These are phyloP conservation scores for Colletotrichum salicis DNA, from an alignment of 2,329 filamentous ascomycete species.

Conservation along the genomic window DNA sequence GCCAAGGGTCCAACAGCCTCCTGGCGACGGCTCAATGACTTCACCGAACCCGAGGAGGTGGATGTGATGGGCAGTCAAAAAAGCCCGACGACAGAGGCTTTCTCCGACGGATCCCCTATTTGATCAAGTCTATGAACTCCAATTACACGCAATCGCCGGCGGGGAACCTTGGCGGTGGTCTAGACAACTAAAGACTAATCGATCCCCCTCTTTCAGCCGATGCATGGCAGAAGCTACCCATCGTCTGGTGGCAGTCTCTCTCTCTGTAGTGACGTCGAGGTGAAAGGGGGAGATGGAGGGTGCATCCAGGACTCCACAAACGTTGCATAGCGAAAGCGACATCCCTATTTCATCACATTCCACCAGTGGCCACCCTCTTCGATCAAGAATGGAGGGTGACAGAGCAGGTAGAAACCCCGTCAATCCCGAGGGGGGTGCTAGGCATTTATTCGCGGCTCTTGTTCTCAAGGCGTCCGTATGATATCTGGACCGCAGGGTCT, in stretches of 20 bases:
- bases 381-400: neutral
- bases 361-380: neutral
- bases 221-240: slow-evolving; percentile 16
- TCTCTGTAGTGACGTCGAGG: slow-evolving; percentile 2
- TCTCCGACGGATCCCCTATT: neutral
- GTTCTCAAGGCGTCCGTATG: neutral
- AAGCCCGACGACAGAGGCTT: neutral
- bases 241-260: neutral
- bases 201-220: slow-evolving; percentile 25
- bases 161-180: neutral
- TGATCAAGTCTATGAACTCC: neutral
- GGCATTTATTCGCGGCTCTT: neutral
- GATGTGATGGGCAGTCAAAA: neutral
- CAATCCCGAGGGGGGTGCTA: neutral
- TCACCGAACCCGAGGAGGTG: neutral
- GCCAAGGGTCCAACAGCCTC: slow-evolving; percentile 7
- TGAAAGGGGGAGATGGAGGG: neutral
- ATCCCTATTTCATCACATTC: neutral
- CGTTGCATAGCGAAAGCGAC: slow-evolving; percentile 13
- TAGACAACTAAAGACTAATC: neutral
- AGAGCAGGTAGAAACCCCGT: neutral
- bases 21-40: neutral
- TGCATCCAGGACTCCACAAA: neutral
- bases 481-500: neutral
- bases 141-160: neutral